Percentiles rank a stretch among this genome's conserved stretches.
phyloP scores from a whole-genome alignment of 192 early-diverging fungal species.

The Umbelopsis isabellina region DNA sequence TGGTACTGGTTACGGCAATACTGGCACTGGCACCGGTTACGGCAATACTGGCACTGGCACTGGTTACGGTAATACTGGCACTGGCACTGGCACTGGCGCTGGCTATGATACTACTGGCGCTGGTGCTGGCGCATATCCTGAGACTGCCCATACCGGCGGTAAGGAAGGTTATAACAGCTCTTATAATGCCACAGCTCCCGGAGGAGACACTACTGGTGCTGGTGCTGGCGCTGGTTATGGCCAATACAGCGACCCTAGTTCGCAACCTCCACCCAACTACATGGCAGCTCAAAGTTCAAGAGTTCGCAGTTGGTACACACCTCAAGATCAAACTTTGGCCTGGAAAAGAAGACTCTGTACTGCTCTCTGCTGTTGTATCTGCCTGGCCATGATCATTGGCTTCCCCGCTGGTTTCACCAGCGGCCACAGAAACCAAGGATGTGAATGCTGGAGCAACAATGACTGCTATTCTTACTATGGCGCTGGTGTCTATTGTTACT shows the following conservation, averaged over 20 bases:
- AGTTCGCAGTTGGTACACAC: background rate
- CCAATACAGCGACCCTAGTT: background rate
- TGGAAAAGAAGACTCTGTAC: conserved; percentile 13
- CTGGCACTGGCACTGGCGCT: too few species aligned
- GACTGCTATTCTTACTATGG: conserved; percentile 10
- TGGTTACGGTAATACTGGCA: background rate
- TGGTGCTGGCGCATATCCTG: conserved; percentile 4
- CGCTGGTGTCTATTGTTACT: conserved; percentile 5
- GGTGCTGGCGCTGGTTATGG: background rate
- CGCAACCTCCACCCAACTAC: background rate
- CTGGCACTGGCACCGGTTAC: too few species aligned
- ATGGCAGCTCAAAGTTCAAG: background rate
- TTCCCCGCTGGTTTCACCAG: conserved; percentile 4
- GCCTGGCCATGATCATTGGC: conserved; percentile 1
- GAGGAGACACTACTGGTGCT: background rate
- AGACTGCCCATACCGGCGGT: background rate
- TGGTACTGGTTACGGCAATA: too few species aligned
- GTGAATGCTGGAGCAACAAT: conserved; percentile 18
- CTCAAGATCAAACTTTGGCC: background rate
- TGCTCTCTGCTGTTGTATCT: conserved; percentile 5
- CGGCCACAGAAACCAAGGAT: background rate
- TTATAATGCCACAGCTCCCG: conserved; percentile 4
- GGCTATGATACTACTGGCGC: background rate
- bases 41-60: background rate
- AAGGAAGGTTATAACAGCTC: background rate